These are phyloP conservation scores for Hemerocallis citrina DNA, from an alignment of 106 monocot species.

Conservation along the genomic window DNA sequence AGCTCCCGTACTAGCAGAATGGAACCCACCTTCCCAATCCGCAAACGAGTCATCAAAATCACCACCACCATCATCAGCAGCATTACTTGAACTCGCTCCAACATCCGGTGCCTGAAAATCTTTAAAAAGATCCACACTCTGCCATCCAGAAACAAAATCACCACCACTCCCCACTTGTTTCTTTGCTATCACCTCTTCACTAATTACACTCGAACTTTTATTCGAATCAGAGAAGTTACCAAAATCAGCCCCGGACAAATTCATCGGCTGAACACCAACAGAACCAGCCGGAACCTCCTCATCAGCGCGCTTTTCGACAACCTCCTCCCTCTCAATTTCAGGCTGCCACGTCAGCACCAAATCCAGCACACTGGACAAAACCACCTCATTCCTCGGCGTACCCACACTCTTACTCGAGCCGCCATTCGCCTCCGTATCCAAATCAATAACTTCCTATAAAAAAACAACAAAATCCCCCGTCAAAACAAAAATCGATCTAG, in stretches of 20 bases:
- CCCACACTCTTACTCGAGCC: conserved; percentile 29
- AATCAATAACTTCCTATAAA: conserved; percentile 50
- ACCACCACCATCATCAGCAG: conserved; percentile 9
- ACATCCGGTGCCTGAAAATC: conserved; percentile 19
- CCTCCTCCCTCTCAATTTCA: conserved; percentile 10
- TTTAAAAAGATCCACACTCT: conserved; percentile 23
- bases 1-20: conserved; percentile 22
- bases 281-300: conserved; percentile 13
- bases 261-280: conserved; percentile 24
- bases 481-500: not conserved
- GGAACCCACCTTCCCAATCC: conserved; percentile 74
- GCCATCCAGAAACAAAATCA: conserved; percentile 11
- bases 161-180: conserved; percentile 13
- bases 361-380: conserved; percentile 56
- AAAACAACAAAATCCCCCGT: not conserved
- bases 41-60: conserved; percentile 25
- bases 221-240: conserved; percentile 50
- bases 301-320: conserved; percentile 7
- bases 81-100: conserved; percentile 2
- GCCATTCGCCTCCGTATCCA: conserved; percentile 35
- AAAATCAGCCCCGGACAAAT: conserved; percentile 56
- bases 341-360: conserved; percentile 50
- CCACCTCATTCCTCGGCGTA: conserved; percentile 19
- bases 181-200: conserved; percentile 2
- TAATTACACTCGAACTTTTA: conserved; percentile 1